Evolutionary conservation across 108 stramenopile genomes (phyloP).

Genomic region (Epithemia pelagica): DNA sequence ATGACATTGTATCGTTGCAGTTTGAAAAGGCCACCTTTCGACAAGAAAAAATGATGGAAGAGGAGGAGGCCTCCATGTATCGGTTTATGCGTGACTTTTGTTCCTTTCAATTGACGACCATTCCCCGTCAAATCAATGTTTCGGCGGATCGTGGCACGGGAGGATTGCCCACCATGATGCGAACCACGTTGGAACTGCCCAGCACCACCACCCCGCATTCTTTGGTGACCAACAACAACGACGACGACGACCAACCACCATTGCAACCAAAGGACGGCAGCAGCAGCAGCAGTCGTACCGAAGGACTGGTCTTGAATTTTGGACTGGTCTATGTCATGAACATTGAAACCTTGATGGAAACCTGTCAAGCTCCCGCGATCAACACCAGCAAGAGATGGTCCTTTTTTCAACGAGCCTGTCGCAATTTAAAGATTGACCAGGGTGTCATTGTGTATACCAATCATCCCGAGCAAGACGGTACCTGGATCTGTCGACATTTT

Average conservation of each 20-base stretch:
- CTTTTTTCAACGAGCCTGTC: conserved; percentile 23
- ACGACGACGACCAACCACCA: background rate
- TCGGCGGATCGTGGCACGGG: background rate
- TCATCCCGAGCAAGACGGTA: conserved; percentile 2
- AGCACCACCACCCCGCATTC: background rate
- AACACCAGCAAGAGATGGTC: conserved; percentile 12
- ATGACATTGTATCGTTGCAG: background rate
- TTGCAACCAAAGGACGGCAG: too few species aligned
- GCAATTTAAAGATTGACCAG: conserved; percentile 41
- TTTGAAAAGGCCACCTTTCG: background rate
- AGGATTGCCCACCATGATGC: background rate
- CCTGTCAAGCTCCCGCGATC: background rate
- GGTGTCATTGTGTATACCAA: conserved; percentile 47
- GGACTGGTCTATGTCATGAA: background rate
- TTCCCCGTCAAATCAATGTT: background rate
- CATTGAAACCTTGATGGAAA: background rate
- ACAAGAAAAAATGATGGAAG: background rate
- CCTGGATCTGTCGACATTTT: conserved; percentile 6
- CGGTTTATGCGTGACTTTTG: background rate
- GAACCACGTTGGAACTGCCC: background rate
- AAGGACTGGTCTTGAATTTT: background rate
- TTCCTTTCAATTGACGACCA: background rate
- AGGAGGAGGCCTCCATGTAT: background rate
- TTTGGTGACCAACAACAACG: too few species aligned
- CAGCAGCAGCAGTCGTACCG: too few species aligned